Base-by-base conservation (phyloP, 2,329 filamentous ascomycete species). In the Talaromyces sp. region DNA sequence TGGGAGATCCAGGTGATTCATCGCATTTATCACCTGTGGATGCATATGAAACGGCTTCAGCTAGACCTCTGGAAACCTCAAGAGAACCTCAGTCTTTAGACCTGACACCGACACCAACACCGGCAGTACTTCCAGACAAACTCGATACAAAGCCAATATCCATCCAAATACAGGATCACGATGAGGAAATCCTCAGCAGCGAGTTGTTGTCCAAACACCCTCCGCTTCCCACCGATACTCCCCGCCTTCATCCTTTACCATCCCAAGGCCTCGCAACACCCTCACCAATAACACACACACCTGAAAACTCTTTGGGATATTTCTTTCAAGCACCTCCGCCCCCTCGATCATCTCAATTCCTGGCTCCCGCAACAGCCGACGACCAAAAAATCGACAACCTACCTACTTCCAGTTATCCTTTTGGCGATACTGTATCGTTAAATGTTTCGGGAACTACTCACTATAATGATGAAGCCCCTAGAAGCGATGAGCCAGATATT, bases 211-310 rank as follows among this genome's bases (percentile, higher is more conserved):
- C 27, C 16, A 31, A 31, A 3, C 28, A 31, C 16, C 16, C n/a
- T 42, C 14, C 55, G 69, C 47, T 68, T 34, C 71, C 69, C 30
- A 73, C 68, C 27, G 69, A 74, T 28, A 76, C 76, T 12, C 77
- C 76, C 10, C 72, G 72, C 14, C 68, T 79, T 23, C 67, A 70
- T 31, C 77, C 76, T 16, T 65, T 78, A 40, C 69, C 73, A 42
- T 79, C 78, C 27, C 72, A 76, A 10, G 74, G 73, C 6, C 69
- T 78, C 40, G 73, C 76, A 10, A 66, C 75, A 50, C 73, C 78
- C 6, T 79, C 77, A 28, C 75, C 78, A 14, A 65, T 79, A 28
- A 63, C 74, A 34, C 68, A 71, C 12, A 64, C 63, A 31, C 65
- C 73, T 16, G 64, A 66, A 44, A 67, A 65, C 58, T 47, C 65